Evolutionary conservation across 2,329 filamentous ascomycete species (phyloP).

Genomic region (Fusarium sp.): DNA sequence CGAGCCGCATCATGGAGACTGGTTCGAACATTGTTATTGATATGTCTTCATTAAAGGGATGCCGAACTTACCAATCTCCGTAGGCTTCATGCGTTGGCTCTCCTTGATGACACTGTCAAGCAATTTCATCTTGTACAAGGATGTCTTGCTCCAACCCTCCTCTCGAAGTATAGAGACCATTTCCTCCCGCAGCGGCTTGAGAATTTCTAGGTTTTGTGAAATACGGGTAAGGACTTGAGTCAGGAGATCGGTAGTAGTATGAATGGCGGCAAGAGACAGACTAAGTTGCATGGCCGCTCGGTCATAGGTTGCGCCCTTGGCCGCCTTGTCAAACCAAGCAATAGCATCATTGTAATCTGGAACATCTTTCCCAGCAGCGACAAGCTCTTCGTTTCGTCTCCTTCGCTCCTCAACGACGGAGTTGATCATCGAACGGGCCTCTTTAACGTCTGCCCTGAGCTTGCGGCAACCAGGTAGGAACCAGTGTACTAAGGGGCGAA

Average conservation of each 20-base stretch:
- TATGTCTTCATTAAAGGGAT: neutral
- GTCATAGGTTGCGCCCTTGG: neutral
- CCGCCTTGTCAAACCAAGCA: neutral
- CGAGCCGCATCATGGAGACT: slow-evolving; percentile 7
- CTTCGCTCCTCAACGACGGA: neutral
- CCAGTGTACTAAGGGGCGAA: slow-evolving; percentile 2
- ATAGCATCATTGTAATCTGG: neutral
- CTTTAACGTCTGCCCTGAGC: neutral
- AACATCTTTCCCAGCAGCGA: neutral
- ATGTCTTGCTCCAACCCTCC: neutral
- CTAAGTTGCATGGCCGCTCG: neutral
- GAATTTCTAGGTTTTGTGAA: neutral
- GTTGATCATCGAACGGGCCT: neutral
- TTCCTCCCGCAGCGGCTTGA: neutral
- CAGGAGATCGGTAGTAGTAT: neutral
- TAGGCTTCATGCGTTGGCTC: neutral
- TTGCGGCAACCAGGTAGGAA: neutral
- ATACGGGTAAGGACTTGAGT: neutral
- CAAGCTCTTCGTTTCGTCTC: neutral
- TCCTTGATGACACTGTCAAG: neutral
- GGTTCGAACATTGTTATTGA: neutral
- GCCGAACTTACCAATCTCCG: neutral
- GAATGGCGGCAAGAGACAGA: neutral
- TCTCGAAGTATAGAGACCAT: neutral
- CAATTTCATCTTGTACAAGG: neutral